These are phyloP conservation scores for Wickerhamiella spandovensis DNA, from an alignment of 805 yeast species.

Conservation along the genomic window DNA sequence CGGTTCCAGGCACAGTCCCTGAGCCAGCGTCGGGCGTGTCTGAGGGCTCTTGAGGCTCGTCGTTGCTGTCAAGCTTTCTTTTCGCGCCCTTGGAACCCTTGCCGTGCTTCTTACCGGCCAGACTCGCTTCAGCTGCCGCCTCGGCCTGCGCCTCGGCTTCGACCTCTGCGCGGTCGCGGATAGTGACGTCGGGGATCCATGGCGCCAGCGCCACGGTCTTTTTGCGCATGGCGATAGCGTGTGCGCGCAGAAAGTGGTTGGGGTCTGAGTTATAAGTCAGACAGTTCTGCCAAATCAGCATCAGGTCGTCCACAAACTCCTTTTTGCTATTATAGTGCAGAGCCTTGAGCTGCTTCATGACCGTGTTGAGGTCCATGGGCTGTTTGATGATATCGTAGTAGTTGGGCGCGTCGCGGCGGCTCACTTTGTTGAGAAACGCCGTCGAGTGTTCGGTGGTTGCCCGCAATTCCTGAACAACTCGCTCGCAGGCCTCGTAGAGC, in stretches of 20 bases:
- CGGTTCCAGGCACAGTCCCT: too few species aligned
- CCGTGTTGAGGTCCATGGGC: slow-evolving; percentile 96
- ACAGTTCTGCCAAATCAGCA: slow-evolving; percentile 93
- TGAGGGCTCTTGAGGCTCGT: slow-evolving; percentile 1
- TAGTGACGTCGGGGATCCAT: slow-evolving; percentile 74
- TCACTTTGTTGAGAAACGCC: slow-evolving; percentile 89
- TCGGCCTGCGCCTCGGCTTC: slow-evolving; percentile 28
- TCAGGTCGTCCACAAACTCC: slow-evolving; percentile 88
- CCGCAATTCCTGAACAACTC: slow-evolving; percentile 78
- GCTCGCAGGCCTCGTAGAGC: slow-evolving; percentile 92
- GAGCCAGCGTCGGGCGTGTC: too few species aligned
- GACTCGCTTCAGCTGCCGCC: slow-evolving; percentile 5
- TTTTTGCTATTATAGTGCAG: slow-evolving; percentile 73
- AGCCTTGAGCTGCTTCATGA: slow-evolving; percentile 72
- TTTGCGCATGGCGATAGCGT: slow-evolving; percentile 93
- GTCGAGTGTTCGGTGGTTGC: slow-evolving; percentile 94
- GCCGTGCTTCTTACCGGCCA: slow-evolving; percentile 1
- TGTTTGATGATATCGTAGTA: slow-evolving; percentile 77
- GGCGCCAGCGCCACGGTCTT: slow-evolving; percentile 66
- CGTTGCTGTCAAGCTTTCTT: slow-evolving; percentile 2
- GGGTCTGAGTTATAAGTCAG: slow-evolving; percentile 90
- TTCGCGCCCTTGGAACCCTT: slow-evolving; percentile 11
- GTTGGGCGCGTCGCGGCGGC: slow-evolving; percentile 95
- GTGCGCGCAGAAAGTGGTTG: slow-evolving; percentile 74
- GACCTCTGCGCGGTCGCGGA: slow-evolving; percentile 38